phyloP scores from a whole-genome alignment of 805 yeast genomes.

The Nakazawaea anatomiae region DNA sequence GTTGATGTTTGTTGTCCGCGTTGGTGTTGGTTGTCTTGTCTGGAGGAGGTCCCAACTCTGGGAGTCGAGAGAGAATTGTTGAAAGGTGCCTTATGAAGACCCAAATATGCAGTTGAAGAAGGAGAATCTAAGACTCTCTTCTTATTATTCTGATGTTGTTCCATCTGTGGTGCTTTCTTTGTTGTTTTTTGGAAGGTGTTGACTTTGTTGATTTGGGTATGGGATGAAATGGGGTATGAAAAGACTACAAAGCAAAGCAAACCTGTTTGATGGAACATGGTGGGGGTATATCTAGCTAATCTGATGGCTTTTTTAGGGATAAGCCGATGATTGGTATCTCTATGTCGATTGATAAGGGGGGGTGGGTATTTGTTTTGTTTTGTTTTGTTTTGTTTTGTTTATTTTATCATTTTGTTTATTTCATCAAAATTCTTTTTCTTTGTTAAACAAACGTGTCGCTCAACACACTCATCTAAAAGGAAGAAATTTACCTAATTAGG shows the following conservation, averaged over 20 bases:
- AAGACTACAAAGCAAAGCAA: background rate
- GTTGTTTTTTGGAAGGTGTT: background rate
- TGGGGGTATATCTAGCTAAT: too few relatives aligned
- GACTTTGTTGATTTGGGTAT: too few relatives aligned
- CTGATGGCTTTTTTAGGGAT: too few relatives aligned
- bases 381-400: background rate
- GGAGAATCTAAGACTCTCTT: constrained; percentile 4
- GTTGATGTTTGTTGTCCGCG: background rate
- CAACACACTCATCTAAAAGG: too few relatives aligned
- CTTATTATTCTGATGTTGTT: background rate
- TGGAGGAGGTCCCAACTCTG: background rate
- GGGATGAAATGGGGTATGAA: too few relatives aligned
- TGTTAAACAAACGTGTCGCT: background rate
- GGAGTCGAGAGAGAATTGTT: constrained; percentile 20
- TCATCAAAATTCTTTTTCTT: too few relatives aligned
- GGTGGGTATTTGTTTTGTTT: background rate
- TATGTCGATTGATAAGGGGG: background rate
- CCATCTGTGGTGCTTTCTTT: background rate
- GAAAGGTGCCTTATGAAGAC: constrained; percentile 9
- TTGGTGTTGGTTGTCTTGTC: background rate
- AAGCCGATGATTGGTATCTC: background rate
- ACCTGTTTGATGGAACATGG: too few relatives aligned
- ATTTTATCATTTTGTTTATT: background rate
- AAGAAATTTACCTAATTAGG: too few relatives aligned
- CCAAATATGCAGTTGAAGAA: background rate